Percentiles rank a stretch among this genome's conserved stretches.
Evolutionary conservation across 1,284 basidiomycete species (phyloP).

Genomic region (Cutaneotrichosporon arboriforme): DNA sequence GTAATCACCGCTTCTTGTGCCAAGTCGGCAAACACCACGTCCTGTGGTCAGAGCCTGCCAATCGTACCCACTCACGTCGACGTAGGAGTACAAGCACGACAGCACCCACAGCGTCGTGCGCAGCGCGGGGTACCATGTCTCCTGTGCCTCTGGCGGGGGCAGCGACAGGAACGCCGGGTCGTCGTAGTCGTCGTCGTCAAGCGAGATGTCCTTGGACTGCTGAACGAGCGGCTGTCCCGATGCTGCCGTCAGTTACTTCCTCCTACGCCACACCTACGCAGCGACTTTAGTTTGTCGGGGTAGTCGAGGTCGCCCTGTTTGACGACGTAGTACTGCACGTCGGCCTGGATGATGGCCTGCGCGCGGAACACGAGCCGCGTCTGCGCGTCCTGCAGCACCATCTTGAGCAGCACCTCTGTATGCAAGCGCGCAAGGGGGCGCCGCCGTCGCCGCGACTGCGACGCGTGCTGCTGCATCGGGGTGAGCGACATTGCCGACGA

Average conservation of each 20-base stretch:
- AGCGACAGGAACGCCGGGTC: slow-evolving; percentile 59
- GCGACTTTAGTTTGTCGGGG: slow-evolving; percentile 58
- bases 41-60: slow-evolving; percentile 51
- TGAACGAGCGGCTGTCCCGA: slow-evolving; percentile 13
- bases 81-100: slow-evolving; percentile 77
- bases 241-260: slow-evolving; percentile 2
- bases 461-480: neutral
- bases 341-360: slow-evolving; percentile 77
- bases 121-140: slow-evolving; percentile 83
- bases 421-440: slow-evolving; percentile 56
- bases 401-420: slow-evolving; percentile 68
- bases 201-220: slow-evolving; percentile 17
- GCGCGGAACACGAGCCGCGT: slow-evolving; percentile 90
- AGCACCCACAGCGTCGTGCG: slow-evolving; percentile 80
- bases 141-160: slow-evolving; percentile 65
- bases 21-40: slow-evolving; percentile 85
- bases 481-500: slow-evolving; percentile 7
- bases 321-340: slow-evolving; percentile 74
- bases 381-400: slow-evolving; percentile 89
- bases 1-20: slow-evolving; percentile 81
- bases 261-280: slow-evolving; percentile 17
- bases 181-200: slow-evolving; percentile 44
- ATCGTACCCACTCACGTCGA: slow-evolving; percentile 59
- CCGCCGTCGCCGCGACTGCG: slow-evolving; percentile 7
- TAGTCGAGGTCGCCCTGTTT: slow-evolving; percentile 70